These are phyloP conservation scores for Lactifluus echinatus DNA, from an alignment of 768 basidiomycete species.

Conservation along the genomic window DNA sequence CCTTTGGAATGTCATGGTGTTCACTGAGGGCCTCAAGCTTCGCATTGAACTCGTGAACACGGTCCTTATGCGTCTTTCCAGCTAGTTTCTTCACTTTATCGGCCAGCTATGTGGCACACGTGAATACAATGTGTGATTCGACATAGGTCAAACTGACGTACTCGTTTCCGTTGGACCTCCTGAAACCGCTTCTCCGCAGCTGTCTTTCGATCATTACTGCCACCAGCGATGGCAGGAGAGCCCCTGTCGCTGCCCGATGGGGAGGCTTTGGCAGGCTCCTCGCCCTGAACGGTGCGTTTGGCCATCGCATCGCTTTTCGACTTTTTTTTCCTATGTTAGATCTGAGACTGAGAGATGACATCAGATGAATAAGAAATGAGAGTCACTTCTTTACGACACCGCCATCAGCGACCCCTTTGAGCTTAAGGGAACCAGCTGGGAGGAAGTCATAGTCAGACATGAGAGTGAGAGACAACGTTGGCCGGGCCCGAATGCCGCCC, in stretches of 20 bases:
- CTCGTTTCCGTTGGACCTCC: slow-evolving; percentile 74
- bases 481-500: neutral
- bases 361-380: neutral
- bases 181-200: slow-evolving; percentile 86
- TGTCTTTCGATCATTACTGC: slow-evolving; percentile 52
- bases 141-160: slow-evolving; percentile 26
- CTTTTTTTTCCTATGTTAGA: slow-evolving; percentile 69
- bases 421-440: slow-evolving; percentile 81
- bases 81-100: slow-evolving; percentile 71
- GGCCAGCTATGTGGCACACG: slow-evolving; percentile 43
- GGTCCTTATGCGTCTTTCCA: slow-evolving; percentile 85
- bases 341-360: neutral
- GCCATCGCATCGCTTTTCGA: slow-evolving; percentile 39
- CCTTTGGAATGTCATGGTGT: slow-evolving; percentile 94
- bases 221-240: slow-evolving; percentile 47
- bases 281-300: slow-evolving; percentile 31
- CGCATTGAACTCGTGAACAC: slow-evolving; percentile 82
- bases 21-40: slow-evolving; percentile 83
- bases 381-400: slow-evolving; percentile 75
- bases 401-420: slow-evolving; percentile 75
- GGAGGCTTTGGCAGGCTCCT: slow-evolving; percentile 36
- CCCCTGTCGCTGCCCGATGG: slow-evolving; percentile 49
- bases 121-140: slow-evolving; percentile 4
- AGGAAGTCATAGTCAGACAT: slow-evolving; percentile 85
- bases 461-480: slow-evolving; percentile 15